Evolutionary conservation across 306 rosid genomes (phyloP).

Genomic region (Carpinus fangiana): DNA sequence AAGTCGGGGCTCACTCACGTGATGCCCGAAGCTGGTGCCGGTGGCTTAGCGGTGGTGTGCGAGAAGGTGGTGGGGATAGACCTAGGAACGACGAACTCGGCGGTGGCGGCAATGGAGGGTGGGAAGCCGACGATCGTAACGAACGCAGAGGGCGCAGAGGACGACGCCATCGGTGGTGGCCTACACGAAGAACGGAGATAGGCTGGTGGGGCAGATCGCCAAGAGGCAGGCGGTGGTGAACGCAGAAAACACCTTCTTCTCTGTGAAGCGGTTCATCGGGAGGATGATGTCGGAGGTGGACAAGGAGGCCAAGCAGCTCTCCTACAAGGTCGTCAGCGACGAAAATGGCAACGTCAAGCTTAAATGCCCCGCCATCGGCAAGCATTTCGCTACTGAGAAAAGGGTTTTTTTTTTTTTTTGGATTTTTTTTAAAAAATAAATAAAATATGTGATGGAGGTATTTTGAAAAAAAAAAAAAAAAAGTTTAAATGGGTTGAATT

Average conservation of each 20-base stretch:
- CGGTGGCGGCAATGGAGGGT: conserved; percentile 89
- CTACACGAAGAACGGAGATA: conserved; percentile 72
- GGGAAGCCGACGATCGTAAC: conserved; percentile 82
- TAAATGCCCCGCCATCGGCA: conserved; percentile 77
- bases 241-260: conserved; percentile 85
- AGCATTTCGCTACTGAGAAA: conserved; percentile 80
- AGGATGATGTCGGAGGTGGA: conserved; percentile 89
- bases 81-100: conserved; percentile 79
- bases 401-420: too few relatives aligned
- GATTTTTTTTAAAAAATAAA: too few relatives aligned
- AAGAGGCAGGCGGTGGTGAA: conserved; percentile 91
- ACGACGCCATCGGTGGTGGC: conserved; percentile 95
- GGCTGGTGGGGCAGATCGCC: conserved; percentile 87
- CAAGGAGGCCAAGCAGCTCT: conserved; percentile 86
- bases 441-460: too few relatives aligned
- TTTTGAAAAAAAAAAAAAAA: too few relatives aligned
- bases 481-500: too few relatives aligned
- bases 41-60: too few relatives aligned
- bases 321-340: conserved; percentile 75
- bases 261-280: conserved; percentile 89
- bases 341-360: conserved; percentile 88
- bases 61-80: conserved; percentile 89
- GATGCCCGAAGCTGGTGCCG: conserved; percentile 31
- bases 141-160: conserved; percentile 88
- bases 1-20: too few relatives aligned